These are phyloP conservation scores for Blastobotrys mokoenaii DNA, from an alignment of 805 yeast species.

Conservation along the genomic window DNA sequence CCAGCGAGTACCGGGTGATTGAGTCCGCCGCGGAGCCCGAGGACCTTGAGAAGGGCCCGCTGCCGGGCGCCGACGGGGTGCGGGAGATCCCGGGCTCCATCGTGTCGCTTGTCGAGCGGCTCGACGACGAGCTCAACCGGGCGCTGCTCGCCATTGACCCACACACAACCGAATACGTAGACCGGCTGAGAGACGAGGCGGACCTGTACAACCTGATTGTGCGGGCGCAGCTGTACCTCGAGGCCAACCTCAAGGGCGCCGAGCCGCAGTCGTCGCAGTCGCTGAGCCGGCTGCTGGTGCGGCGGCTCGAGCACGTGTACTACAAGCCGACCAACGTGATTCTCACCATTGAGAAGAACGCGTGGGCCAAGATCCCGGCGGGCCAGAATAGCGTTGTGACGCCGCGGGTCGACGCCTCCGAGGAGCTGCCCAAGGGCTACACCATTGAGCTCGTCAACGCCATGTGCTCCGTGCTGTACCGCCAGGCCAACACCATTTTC, in stretches of 20 bases:
- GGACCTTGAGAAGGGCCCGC: conserved; percentile 56
- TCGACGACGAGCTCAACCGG: conserved; percentile 88
- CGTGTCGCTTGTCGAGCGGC: conserved; percentile 79
- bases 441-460: conserved; percentile 53
- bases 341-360: conserved; percentile 54
- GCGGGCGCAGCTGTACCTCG: conserved; percentile 81
- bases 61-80: conserved; percentile 55
- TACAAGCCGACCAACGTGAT: conserved; percentile 81
- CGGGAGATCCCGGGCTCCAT: conserved; percentile 76
- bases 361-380: conserved; percentile 54
- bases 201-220: conserved; percentile 65
- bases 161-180: conserved; percentile 88
- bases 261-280: conserved; percentile 35
- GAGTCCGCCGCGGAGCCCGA: conserved; percentile 81
- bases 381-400: conserved; percentile 25
- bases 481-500: conserved; percentile 58
- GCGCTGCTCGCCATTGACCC: conserved; percentile 88
- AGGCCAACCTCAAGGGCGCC: conserved; percentile 36
- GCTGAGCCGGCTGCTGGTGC: conserved; percentile 58
- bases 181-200: conserved; percentile 82
- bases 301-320: conserved; percentile 88
- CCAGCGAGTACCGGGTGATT: conserved; percentile 52
- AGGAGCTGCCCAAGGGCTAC: conserved; percentile 30
- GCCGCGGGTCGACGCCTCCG: conserved; percentile 28
- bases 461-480: conserved; percentile 56